Percentiles rank a stretch among this genome's conserved stretches.
phyloP scores from a whole-genome alignment of 306 rosid genomes.

The Astragalus membranaceus region DNA sequence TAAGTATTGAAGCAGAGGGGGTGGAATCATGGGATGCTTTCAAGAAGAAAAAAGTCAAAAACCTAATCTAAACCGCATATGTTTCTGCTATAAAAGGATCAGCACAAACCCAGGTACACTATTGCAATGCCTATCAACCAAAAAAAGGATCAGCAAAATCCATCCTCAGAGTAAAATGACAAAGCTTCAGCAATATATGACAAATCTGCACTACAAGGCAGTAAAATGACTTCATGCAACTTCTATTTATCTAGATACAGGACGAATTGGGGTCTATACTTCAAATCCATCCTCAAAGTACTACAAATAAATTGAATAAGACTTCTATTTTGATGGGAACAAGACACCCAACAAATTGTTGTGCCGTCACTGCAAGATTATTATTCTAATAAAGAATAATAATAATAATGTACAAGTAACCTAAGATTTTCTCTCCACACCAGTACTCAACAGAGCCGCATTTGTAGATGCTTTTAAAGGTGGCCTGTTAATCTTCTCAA shows the following conservation, averaged over 20 bases:
- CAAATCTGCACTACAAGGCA: neutral
- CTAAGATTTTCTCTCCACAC: slow-evolving; percentile 60
- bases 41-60: neutral
- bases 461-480: slow-evolving; percentile 60
- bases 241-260: slow-evolving; percentile 2
- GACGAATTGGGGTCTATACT: slow-evolving; percentile 13
- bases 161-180: too few species aligned
- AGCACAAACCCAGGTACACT: neutral
- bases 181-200: too few species aligned
- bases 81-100: neutral
- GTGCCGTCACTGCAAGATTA: slow-evolving; percentile 43
- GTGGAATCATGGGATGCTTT: neutral
- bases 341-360: slow-evolving; percentile 30
- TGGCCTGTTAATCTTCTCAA: slow-evolving; percentile 97
- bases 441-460: slow-evolving; percentile 51
- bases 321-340: slow-evolving; percentile 21
- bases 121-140: neutral
- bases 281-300: slow-evolving; percentile 8
- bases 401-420: slow-evolving; percentile 69
- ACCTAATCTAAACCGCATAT: neutral
- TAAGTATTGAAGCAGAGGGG: neutral
- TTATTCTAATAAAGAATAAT: slow-evolving; percentile 30
- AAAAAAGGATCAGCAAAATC: too few species aligned
- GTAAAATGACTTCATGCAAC: slow-evolving; percentile 2
- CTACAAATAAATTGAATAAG: slow-evolving; percentile 23